Conservation (phyloP, 805 yeast species). For the Dipodascopsis tothii region DNA sequence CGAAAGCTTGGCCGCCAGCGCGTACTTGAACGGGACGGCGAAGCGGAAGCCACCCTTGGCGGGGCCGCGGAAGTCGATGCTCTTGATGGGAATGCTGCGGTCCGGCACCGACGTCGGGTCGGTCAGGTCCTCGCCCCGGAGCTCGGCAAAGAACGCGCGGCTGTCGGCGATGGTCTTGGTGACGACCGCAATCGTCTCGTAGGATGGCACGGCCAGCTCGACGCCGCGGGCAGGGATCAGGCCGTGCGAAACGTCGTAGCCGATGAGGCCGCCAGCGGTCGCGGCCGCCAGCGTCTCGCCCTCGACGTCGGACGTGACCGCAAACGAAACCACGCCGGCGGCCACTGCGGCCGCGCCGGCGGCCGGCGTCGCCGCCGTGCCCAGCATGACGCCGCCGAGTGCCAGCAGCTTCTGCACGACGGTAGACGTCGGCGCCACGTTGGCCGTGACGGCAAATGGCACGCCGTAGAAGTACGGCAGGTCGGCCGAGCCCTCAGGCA, state of each 20-base stretch:
- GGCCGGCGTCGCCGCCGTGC: conserved; percentile 13
- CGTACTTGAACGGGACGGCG: conserved; percentile 14
- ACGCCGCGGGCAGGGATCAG: conserved; percentile 10
- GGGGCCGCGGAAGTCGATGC: conserved; percentile 22
- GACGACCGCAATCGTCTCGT: conserved; percentile 13
- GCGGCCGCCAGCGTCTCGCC: conserved; percentile 19
- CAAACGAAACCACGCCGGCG: conserved; percentile 11
- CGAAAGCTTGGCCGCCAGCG: conserved; percentile 5
- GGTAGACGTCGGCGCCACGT: conserved; percentile 9
- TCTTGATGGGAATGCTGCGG: conserved; percentile 16
- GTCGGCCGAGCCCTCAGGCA: conserved; percentile 10
- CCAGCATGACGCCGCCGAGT: conserved; percentile 14
- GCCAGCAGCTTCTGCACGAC: conserved; percentile 11
- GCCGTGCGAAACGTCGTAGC: conserved; percentile 18
- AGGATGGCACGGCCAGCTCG: conserved; percentile 13
- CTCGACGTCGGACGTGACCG: conserved; percentile 18
- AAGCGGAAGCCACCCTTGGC: conserved; percentile 18
- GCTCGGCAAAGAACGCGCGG: conserved; percentile 15
- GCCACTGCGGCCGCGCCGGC: conserved; percentile 17
- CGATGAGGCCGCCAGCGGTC: conserved; percentile 16
- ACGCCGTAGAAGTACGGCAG: conserved; percentile 21
- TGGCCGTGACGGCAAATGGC: conserved; percentile 18
- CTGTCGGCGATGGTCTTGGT: conserved; percentile 15
- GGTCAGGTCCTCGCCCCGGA: conserved; percentile 11
- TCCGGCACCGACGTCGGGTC: conserved; percentile 17